phyloP scores from a whole-genome alignment of 2,329 filamentous ascomycete species.

The Alternaria triticina region DNA sequence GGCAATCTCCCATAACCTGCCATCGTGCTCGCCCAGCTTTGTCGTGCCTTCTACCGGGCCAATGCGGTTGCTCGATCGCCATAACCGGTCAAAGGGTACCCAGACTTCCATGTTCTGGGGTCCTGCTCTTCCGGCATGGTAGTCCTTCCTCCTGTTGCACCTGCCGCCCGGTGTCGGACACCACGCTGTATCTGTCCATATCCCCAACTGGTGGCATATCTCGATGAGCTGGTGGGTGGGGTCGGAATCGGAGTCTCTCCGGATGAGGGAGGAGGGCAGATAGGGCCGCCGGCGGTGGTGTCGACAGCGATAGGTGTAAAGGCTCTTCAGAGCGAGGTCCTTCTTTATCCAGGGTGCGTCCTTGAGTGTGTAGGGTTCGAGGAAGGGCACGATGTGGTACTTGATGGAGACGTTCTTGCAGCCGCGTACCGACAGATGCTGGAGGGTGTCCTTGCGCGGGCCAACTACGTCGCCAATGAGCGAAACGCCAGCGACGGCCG shows the following conservation, averaged over 20 bases:
- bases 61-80: constrained; percentile 65
- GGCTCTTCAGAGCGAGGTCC: constrained; percentile 62
- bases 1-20: constrained; percentile 62
- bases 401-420: constrained; percentile 71
- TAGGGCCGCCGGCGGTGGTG: constrained; percentile 67
- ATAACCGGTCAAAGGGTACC: constrained; percentile 67
- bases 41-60: constrained; percentile 50
- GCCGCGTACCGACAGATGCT: constrained; percentile 66
- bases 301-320: constrained; percentile 68
- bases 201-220: constrained; percentile 63
- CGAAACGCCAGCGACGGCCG: constrained; percentile 64
- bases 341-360: constrained; percentile 52
- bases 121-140: constrained; percentile 62
- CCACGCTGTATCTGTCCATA: constrained; percentile 68
- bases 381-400: constrained; percentile 67
- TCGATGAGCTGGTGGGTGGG: constrained; percentile 66
- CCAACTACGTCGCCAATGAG: constrained; percentile 62
- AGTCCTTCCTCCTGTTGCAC: constrained; percentile 63
- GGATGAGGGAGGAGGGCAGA: constrained; percentile 60
- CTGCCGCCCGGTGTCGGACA: constrained; percentile 64
- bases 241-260: constrained; percentile 65
- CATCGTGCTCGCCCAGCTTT: constrained; percentile 51
- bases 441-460: constrained; percentile 60
- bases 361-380: constrained; percentile 51
- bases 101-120: constrained; percentile 64